Base-by-base conservation (phyloP, 1,284 basidiomycete species). In the Xanthoconium separans region DNA sequence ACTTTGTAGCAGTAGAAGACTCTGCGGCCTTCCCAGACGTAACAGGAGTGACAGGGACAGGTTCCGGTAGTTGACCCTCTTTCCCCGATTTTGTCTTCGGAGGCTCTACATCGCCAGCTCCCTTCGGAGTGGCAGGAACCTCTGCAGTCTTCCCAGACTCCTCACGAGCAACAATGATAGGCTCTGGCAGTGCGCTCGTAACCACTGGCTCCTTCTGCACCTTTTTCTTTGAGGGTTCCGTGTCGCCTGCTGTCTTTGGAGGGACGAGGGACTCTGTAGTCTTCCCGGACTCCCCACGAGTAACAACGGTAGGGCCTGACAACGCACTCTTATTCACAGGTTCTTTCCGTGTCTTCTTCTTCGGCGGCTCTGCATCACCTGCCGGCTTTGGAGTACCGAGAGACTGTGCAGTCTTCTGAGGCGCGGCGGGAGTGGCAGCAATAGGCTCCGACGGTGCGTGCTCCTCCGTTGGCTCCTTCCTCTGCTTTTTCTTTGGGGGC, bases 401-500 rank as follows among this genome's bases (percentile, higher is more conserved):
- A 11, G 55, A 29, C 27, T 48, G 53, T 22, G 27, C 36, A 18
- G 50, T 36, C 34, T 36, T 16, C 8, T 15, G 13, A 34, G 33
- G 8, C 13, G 33, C 15, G 16, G 13, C 15, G 13, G 33, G 33
- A 34, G 33, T 34, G 0, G 8, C 6, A 34, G 13, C 33, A 15
- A 16, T 16, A 15, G 12, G 33, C 4, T 12, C 13, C 13, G 33
- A 15, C 15, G 13, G 34, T 36, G 8, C 7, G 31, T 9, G 46
- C 6, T 20, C 50, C 44, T 37, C 51, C 4, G 40, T 11, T 18
- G 31, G 33, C 31, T 50, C 50, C 20, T 41, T 47, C 51, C 53
- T 70, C 18, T 11, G 47, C 40, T 43, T 68, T 33, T 71, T 71
- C 63, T 52, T 60, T 5, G 49, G 56, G 8, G 61, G 67, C 20